Conservation (phyloP, 2,329 filamentous ascomycete species). For the Botrytis aclada region DNA sequence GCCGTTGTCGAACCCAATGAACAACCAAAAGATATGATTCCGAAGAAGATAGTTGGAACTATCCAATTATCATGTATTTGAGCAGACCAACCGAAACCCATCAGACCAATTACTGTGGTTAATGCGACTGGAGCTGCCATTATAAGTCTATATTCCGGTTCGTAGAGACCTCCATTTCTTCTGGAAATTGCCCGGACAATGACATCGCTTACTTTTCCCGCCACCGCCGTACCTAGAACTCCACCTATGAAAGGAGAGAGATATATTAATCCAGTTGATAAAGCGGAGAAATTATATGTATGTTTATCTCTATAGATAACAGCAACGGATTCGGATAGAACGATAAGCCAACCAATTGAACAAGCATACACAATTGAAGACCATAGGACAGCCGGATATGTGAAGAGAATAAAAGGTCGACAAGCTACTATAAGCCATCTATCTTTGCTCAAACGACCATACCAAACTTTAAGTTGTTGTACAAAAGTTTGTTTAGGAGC, state of each 20-base stretch:
- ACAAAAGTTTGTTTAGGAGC: constrained; percentile 67
- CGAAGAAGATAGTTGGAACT: constrained; percentile 90
- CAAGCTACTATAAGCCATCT: constrained; percentile 75
- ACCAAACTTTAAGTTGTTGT: constrained; percentile 72
- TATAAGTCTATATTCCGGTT: constrained; percentile 86
- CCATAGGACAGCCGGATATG: constrained; percentile 89
- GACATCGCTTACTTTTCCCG: constrained; percentile 81
- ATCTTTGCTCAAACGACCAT: constrained; percentile 74
- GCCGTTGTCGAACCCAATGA: constrained; percentile 84
- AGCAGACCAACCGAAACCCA: constrained; percentile 95
- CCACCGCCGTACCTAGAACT: constrained; percentile 85
- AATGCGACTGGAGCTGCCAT: constrained; percentile 81
- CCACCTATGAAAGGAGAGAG: constrained; percentile 87
- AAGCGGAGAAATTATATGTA: constrained; percentile 74
- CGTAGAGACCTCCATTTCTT: constrained; percentile 88
- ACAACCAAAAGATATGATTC: constrained; percentile 87
- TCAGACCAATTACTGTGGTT: constrained; percentile 78
- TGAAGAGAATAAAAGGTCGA: constrained; percentile 80
- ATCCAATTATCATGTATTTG: constrained; percentile 76
- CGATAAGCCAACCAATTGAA: constrained; percentile 92
- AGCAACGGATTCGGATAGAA: constrained; percentile 83
- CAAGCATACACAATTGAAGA: constrained; percentile 80
- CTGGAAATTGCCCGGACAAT: constrained; percentile 79
- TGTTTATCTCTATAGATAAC: constrained; percentile 69
- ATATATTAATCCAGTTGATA: constrained; percentile 84